Conservation (phyloP, 441 rosid genomes). For the Arabidopsis hybrid region DNA sequence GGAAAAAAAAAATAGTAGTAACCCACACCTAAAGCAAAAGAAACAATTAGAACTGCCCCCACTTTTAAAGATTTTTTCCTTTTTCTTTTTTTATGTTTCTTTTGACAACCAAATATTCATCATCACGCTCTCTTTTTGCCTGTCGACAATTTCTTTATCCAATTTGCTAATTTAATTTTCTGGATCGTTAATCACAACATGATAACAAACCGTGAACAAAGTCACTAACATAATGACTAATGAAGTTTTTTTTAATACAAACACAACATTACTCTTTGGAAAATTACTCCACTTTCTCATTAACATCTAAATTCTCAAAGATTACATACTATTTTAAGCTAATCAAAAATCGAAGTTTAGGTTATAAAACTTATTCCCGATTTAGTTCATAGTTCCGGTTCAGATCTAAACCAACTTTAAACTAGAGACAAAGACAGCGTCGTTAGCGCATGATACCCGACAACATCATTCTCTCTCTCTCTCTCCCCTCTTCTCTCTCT, state of each 20-base stretch:
- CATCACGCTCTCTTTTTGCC: constrained; percentile 37
- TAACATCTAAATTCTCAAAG: constrained; percentile 8
- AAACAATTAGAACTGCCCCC: constrained; percentile 9
- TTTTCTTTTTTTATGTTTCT: constrained; percentile 23
- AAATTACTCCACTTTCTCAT: constrained; percentile 24
- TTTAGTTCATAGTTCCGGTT: constrained; percentile 35
- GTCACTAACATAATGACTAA: not conserved
- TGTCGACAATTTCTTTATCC: constrained; percentile 24
- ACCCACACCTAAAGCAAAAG: constrained; percentile 40
- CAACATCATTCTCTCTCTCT: constrained; percentile 35
- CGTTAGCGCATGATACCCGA: constrained; percentile 41
- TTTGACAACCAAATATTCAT: constrained; percentile 46
- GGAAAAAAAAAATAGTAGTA: not conserved
- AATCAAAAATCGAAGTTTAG: not conserved
- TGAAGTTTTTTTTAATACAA: not conserved
- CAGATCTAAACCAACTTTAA: constrained; percentile 10
- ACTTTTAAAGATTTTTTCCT: constrained; percentile 26
- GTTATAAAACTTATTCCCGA: not conserved
- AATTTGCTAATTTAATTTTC: constrained; percentile 5
- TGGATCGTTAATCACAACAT: constrained; percentile 12
- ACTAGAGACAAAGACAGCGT: constrained; percentile 47
- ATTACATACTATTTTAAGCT: not conserved
- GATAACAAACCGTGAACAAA: constrained; percentile 23
- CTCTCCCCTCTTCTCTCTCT: too few species aligned
- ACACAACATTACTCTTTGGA: constrained; percentile 12